Conservation (phyloP, 352 stramenopile species). For the Phytophthora kernoviae region DNA sequence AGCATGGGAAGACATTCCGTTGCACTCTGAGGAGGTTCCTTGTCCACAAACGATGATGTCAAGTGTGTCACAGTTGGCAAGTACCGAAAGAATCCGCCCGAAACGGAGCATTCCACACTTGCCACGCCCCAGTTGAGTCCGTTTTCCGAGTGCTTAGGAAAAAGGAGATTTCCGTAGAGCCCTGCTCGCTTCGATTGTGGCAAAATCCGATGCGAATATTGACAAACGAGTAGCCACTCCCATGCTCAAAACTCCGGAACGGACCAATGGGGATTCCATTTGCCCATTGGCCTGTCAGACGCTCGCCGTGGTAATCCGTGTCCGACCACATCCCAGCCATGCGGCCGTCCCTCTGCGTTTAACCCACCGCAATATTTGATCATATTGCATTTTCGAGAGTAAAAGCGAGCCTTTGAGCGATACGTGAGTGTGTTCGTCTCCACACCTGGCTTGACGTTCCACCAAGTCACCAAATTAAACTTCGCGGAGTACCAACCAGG, state of each 20-base stretch:
- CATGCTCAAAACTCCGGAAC: slow-evolving; percentile 76
- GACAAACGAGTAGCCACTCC: slow-evolving; percentile 74
- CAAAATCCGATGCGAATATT: slow-evolving; percentile 79
- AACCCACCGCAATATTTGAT: slow-evolving; percentile 73
- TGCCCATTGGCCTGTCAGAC: slow-evolving; percentile 69
- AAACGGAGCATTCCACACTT: slow-evolving; percentile 80
- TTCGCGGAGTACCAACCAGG: slow-evolving; percentile 58
- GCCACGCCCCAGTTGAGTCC: slow-evolving; percentile 75
- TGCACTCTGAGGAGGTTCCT: slow-evolving; percentile 41
- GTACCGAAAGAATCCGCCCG: slow-evolving; percentile 75
- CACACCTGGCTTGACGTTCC: slow-evolving; percentile 44
- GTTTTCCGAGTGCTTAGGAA: slow-evolving; percentile 47
- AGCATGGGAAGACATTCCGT: slow-evolving; percentile 45
- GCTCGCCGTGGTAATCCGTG: slow-evolving; percentile 73
- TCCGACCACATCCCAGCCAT: slow-evolving; percentile 82
- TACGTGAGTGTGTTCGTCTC: slow-evolving; percentile 62
- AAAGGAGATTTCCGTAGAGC: slow-evolving; percentile 47
- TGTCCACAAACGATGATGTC: slow-evolving; percentile 38
- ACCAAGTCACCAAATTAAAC: slow-evolving; percentile 50
- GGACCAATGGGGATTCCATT: slow-evolving; percentile 75
- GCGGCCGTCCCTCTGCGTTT: slow-evolving; percentile 56
- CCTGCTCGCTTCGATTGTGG: slow-evolving; percentile 48
- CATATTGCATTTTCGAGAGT: slow-evolving; percentile 43
- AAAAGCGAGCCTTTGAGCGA: slow-evolving; percentile 50
- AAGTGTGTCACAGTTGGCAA: slow-evolving; percentile 61